A percentile compares a stretch with the other conserved stretches of the same genome.
phyloP scores from a whole-genome alignment of 1,284 basidiomycete genomes.

The Sparassis latifolia region DNA sequence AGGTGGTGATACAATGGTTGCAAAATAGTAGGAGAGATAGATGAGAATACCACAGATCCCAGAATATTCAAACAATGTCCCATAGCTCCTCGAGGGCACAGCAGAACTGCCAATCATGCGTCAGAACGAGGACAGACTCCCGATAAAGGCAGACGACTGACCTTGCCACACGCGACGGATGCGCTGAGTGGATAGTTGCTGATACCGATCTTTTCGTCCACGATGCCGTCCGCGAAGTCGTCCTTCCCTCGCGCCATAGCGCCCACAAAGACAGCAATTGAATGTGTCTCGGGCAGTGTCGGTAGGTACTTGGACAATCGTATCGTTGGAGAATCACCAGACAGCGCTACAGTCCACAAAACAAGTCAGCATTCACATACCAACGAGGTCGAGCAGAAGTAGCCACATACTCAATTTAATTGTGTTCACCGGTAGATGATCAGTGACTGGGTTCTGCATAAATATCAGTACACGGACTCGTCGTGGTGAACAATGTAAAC shows the following conservation, averaged over 20 bases:
- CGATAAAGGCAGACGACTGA: slow-evolving; percentile 30
- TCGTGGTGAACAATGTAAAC: slow-evolving; percentile 18
- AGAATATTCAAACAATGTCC: slow-evolving; percentile 28
- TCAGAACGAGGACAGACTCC: neutral
- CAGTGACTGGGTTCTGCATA: slow-evolving; percentile 84
- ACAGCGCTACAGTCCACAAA: slow-evolving; percentile 58
- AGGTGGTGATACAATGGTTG: slow-evolving; percentile 11
- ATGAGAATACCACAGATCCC: neutral
- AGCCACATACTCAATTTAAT: slow-evolving; percentile 82
- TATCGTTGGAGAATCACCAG: slow-evolving; percentile 84
- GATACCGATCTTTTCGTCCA: slow-evolving; percentile 97
- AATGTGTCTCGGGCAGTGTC: slow-evolving; percentile 80
- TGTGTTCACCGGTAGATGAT: slow-evolving; percentile 94
- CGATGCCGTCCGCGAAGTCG: slow-evolving; percentile 94
- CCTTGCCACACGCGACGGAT: slow-evolving; percentile 94
- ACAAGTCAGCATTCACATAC: slow-evolving; percentile 3
- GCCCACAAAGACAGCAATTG: slow-evolving; percentile 93
- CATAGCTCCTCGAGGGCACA: slow-evolving; percentile 35
- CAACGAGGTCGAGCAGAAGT: neutral
- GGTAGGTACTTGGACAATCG: slow-evolving; percentile 81
- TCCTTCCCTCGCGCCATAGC: slow-evolving; percentile 96
- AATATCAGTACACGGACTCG: slow-evolving; percentile 4
- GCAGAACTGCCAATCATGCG: slow-evolving; percentile 25
- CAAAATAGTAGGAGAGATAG: slow-evolving; percentile 3
- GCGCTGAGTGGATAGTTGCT: slow-evolving; percentile 94